A percentile compares a stretch with the other conserved stretches of the same genome.
Evolutionary conservation across 805 yeast genomes (phyloP).

Genomic region (Saccharomycopsis fibuligera): DNA sequence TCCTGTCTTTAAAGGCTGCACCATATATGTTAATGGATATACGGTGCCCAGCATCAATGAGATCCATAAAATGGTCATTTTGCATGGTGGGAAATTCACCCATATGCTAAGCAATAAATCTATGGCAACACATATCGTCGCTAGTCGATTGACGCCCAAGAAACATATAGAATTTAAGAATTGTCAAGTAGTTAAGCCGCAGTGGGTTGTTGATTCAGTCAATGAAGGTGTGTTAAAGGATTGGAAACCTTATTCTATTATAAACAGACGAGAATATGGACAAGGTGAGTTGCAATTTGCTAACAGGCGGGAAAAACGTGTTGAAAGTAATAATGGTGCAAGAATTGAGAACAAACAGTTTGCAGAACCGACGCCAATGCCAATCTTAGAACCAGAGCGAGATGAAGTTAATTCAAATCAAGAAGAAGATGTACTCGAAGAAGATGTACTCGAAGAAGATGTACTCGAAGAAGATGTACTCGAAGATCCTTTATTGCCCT

Average conservation of each 20-base stretch:
- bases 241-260: constrained; percentile 65
- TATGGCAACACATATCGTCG: constrained; percentile 77
- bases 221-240: constrained; percentile 40
- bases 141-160: constrained; percentile 70
- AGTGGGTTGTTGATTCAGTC: constrained; percentile 72
- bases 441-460: background rate
- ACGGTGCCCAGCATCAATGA: constrained; percentile 75
- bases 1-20: constrained; percentile 53
- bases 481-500: background rate
- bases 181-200: constrained; percentile 72
- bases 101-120: constrained; percentile 66
- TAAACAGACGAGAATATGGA: constrained; percentile 45
- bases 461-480: background rate
- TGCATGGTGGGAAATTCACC: constrained; percentile 75
- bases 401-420: background rate
- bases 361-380: background rate
- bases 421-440: background rate
- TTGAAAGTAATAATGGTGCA: background rate
- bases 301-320: background rate
- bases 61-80: constrained; percentile 61
- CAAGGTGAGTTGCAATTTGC: constrained; percentile 38
- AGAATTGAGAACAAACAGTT: background rate
- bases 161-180: constrained; percentile 60
- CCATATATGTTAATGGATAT: constrained; percentile 80
- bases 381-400: too few species aligned